These are phyloP conservation scores for Exophiala sp. DNA, from an alignment of 2,329 filamentous ascomycete species.

Conservation along the genomic window DNA sequence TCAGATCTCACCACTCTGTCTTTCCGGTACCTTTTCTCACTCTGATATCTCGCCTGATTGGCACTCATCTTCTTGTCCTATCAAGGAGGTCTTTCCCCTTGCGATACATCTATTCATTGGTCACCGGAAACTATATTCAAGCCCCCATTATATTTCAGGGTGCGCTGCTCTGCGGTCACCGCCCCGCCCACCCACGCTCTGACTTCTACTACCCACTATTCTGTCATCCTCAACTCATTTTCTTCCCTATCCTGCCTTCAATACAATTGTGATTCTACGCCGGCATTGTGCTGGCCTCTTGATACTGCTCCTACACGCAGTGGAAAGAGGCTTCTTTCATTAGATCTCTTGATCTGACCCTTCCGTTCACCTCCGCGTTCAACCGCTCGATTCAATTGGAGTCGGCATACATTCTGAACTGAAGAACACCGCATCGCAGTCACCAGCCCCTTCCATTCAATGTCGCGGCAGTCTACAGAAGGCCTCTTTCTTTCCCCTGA, in stretches of 20 bases:
- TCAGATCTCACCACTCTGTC: no score
- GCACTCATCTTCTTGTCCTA: neutral
- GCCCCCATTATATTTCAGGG: neutral
- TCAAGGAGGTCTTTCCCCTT: neutral
- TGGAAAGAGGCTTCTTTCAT: constrained; percentile 2
- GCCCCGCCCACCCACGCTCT: constrained; percentile 7
- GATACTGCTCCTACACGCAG: constrained; percentile 7
- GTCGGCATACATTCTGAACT: neutral
- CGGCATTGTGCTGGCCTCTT: constrained; percentile 2
- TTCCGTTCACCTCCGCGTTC: neutral
- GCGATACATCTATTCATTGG: neutral
- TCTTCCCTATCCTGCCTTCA: neutral
- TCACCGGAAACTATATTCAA: neutral
- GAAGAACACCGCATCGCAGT: neutral
- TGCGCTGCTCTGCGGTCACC: constrained; percentile 1
- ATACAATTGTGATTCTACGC: neutral
- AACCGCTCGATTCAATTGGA: neutral
- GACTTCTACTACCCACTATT: constrained; percentile 2
- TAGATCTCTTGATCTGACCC: neutral
- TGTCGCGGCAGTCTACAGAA: constrained; percentile 16
- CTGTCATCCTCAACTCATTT: constrained; percentile 5
- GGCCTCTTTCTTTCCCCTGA: constrained; percentile 68
- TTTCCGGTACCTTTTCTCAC: no score
- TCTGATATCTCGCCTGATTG: no score
- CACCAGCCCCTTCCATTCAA: constrained; percentile 1